Percentiles rank a stretch among this genome's conserved stretches.
Evolutionary conservation across 192 early-diverging fungal species (phyloP).

Genomic region (Gigaspora rosea): DNA sequence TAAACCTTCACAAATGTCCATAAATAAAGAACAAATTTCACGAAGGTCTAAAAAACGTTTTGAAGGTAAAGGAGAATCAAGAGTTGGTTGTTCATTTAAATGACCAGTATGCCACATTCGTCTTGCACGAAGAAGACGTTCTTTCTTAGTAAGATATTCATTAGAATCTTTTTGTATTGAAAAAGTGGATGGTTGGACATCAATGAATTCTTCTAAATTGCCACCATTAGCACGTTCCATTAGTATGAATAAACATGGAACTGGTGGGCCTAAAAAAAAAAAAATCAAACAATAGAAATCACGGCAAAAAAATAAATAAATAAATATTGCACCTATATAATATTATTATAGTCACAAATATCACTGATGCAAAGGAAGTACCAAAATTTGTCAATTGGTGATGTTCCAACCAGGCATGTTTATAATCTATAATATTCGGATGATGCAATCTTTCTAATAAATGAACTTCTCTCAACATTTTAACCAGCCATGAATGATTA

Average conservation of each 20-base stretch:
- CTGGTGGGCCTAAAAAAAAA: constrained; percentile 76
- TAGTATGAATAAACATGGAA: constrained; percentile 92
- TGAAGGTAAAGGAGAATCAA: neutral
- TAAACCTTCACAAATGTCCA: constrained; percentile 90
- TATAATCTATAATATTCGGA: constrained; percentile 93
- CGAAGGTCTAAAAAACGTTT: constrained; percentile 53
- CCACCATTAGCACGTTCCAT: constrained; percentile 97
- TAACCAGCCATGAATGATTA: constrained; percentile 85
- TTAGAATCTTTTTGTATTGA: neutral
- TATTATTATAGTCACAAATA: neutral
- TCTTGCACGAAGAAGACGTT: constrained; percentile 5
- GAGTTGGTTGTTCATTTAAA: neutral
- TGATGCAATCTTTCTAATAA: constrained; percentile 87
- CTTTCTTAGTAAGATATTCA: neutral
- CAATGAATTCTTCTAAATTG: constrained; percentile 92
- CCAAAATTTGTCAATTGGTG: constrained; percentile 73
- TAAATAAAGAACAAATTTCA: constrained; percentile 86
- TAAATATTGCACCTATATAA: neutral
- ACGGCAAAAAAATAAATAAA: no score
- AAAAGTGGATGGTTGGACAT: constrained; percentile 29
- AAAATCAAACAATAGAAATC: constrained; percentile 44
- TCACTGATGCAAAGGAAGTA: neutral
- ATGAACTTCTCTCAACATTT: constrained; percentile 93
- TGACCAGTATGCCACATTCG: neutral
- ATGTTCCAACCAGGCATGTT: constrained; percentile 94